A percentile compares a stretch with the other conserved stretches of the same genome.
These are phyloP conservation scores for Akanthomyces dipterigenus DNA, from an alignment of 2,329 filamentous ascomycete genomes.

Conservation along the genomic window DNA sequence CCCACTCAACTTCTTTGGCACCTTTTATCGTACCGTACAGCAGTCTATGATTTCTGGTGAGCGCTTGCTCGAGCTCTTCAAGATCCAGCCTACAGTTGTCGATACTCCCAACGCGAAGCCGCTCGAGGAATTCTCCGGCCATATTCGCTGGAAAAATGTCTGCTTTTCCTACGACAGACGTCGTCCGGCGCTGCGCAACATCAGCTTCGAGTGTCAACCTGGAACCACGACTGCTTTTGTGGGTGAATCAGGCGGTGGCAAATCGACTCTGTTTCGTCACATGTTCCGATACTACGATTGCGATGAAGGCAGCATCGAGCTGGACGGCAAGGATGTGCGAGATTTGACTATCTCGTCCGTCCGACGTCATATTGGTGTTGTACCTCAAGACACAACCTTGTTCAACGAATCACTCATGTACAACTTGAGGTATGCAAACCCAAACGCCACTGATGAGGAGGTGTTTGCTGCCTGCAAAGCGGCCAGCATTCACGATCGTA, in stretches of 20 bases:
- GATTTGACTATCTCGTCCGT: conserved; percentile 91
- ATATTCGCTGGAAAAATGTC: conserved; percentile 82
- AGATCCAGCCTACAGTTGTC: conserved; percentile 85
- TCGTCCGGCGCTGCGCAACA: conserved; percentile 74
- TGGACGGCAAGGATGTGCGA: conserved; percentile 80
- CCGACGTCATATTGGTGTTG: conserved; percentile 83
- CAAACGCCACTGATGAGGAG: conserved; percentile 70
- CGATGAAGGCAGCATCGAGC: conserved; percentile 67
- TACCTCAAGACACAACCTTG: conserved; percentile 90
- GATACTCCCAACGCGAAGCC: conserved; percentile 61
- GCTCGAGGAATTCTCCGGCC: conserved; percentile 65
- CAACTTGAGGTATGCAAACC: conserved; percentile 85
- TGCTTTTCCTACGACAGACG: conserved; percentile 85
- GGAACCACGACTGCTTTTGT: conserved; percentile 95
- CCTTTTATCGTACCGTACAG: conserved; percentile 93
- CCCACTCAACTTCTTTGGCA: conserved; percentile 82
- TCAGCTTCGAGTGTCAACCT: conserved; percentile 78
- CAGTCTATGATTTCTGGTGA: conserved; percentile 97
- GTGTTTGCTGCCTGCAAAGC: conserved; percentile 76
- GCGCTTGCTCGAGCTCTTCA: conserved; percentile 90
- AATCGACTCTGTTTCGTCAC: conserved; percentile 91
- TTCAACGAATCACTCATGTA: conserved; percentile 96
- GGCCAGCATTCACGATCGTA: conserved; percentile 89
- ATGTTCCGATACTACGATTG: conserved; percentile 96
- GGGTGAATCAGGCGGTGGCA: conserved; percentile 92